Percentiles rank a stretch among this genome's conserved stretches.
These are phyloP conservation scores for Amanita brunnescens DNA, from an alignment of 768 basidiomycete species.

Conservation along the genomic window DNA sequence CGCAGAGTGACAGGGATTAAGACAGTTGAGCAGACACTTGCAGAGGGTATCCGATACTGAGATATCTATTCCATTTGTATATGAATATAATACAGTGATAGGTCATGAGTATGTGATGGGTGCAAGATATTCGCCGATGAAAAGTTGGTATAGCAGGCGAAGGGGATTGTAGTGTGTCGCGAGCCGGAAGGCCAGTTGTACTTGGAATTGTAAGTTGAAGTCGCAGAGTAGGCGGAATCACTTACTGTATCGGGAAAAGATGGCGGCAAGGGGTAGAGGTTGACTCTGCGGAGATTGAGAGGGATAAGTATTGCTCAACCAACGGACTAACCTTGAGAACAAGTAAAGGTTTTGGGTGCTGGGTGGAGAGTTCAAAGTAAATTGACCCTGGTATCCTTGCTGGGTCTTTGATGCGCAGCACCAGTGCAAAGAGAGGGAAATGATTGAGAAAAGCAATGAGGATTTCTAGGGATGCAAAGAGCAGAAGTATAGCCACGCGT, in stretches of 20 bases:
- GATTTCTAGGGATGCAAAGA: constrained; percentile 57
- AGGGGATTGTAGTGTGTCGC: constrained; percentile 51
- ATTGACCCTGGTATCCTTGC: constrained; percentile 69
- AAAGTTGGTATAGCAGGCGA: constrained; percentile 38
- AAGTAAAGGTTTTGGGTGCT: constrained; percentile 1
- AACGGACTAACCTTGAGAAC: constrained; percentile 5
- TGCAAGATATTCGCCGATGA: constrained; percentile 39
- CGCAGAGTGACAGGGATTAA: constrained; percentile 8
- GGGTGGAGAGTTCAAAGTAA: constrained; percentile 1
- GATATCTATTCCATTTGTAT: background rate
- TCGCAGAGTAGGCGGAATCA: constrained; percentile 6
- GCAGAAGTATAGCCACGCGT: constrained; percentile 37
- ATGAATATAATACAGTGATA: background rate
- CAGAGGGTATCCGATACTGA: background rate
- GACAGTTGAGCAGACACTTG: constrained; percentile 4
- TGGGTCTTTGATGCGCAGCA: constrained; percentile 79
- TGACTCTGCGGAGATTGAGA: constrained; percentile 32
- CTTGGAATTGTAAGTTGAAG: constrained; percentile 20
- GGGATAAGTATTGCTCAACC: background rate
- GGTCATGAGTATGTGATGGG: constrained; percentile 29
- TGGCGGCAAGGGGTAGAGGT: constrained; percentile 37
- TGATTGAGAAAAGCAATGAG: constrained; percentile 78
- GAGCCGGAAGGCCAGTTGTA: constrained; percentile 39
- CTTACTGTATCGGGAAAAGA: constrained; percentile 56
- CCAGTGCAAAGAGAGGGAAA: constrained; percentile 84